Evolutionary conservation across 345 rosid genomes (phyloP).

Genomic region (Streptanthus diversifolius): DNA sequence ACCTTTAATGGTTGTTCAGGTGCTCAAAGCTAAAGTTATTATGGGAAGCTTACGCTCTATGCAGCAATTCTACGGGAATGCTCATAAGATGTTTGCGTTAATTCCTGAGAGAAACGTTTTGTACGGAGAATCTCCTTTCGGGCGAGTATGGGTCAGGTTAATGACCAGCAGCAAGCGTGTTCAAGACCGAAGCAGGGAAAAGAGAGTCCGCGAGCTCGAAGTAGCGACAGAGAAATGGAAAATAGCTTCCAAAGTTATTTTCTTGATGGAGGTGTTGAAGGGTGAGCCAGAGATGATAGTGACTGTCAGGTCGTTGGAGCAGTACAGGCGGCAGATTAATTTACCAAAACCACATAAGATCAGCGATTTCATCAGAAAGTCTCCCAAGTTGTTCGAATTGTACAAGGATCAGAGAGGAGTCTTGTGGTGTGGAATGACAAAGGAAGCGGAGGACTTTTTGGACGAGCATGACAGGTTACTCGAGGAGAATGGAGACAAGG

Average conservation of each 20-base stretch:
- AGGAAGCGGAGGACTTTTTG: slow-evolving; percentile 53
- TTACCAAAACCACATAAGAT: slow-evolving; percentile 64
- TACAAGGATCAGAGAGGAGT: slow-evolving; percentile 70
- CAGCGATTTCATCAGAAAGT: slow-evolving; percentile 64
- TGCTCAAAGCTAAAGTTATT: not conserved
- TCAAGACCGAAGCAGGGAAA: slow-evolving; percentile 66
- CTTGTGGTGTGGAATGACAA: slow-evolving; percentile 79
- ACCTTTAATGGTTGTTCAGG: slow-evolving; percentile 5
- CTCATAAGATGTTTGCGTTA: slow-evolving; percentile 40
- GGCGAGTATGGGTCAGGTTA: slow-evolving; percentile 44
- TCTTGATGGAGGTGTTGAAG: slow-evolving; percentile 63
- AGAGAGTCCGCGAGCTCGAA: slow-evolving; percentile 70
- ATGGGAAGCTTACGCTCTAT: not conserved
- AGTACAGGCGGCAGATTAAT: slow-evolving; percentile 51
- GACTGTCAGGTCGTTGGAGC: slow-evolving; percentile 52
- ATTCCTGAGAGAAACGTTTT: slow-evolving; percentile 38
- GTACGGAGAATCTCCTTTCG: slow-evolving; percentile 8
- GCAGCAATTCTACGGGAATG: not conserved
- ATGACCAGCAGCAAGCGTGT: slow-evolving; percentile 79
- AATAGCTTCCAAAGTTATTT: slow-evolving; percentile 50
- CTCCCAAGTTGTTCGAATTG: slow-evolving; percentile 71
- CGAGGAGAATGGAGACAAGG: slow-evolving; percentile 59
- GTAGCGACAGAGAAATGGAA: slow-evolving; percentile 73
- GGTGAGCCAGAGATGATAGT: slow-evolving; percentile 71
- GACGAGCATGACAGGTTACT: slow-evolving; percentile 58